A percentile compares a stretch with the other conserved stretches of the same genome.
These are phyloP conservation scores for Morella rubra DNA, from an alignment of 306 rosid species.

Conservation along the genomic window DNA sequence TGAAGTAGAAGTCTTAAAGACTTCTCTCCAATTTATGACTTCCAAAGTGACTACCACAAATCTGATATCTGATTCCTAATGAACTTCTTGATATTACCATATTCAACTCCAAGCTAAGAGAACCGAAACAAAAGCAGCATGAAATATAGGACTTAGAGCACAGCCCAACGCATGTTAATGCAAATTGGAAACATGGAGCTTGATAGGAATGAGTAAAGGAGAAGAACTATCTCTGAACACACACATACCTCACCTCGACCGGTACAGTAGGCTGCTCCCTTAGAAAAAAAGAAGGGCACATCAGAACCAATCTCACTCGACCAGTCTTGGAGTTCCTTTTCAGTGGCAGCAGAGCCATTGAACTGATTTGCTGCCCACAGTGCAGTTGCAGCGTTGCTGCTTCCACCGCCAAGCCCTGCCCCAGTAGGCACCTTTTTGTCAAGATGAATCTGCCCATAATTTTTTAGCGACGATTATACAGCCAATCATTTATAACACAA, in stretches of 20 bases:
- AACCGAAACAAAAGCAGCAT: not conserved
- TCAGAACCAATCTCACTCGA: slow-evolving; percentile 98
- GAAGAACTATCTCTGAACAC: not conserved
- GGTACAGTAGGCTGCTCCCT: slow-evolving; percentile 94
- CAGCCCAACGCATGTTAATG: too few relatives aligned
- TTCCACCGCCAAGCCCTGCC: slow-evolving; percentile 99
- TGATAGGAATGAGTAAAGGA: not conserved
- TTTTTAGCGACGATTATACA: slow-evolving; percentile 8
- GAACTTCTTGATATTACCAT: not conserved
- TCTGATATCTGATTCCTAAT: not conserved
- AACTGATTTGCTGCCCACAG: slow-evolving; percentile 98
- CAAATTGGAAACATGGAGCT: not conserved
- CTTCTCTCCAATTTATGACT: not conserved
- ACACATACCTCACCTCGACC: slow-evolving; percentile 96
- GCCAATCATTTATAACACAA: slow-evolving; percentile 1
- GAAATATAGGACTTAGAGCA: too few relatives aligned
- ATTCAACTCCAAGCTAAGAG: slow-evolving; percentile 1
- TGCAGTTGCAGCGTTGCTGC: slow-evolving; percentile 98
- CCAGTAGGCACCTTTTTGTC: slow-evolving; percentile 93
- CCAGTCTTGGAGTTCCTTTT: slow-evolving; percentile 95
- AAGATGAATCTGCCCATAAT: slow-evolving; percentile 76
- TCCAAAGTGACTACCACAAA: not conserved
- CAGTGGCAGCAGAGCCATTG: slow-evolving; percentile 69
- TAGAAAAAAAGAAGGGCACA: slow-evolving; percentile 93
- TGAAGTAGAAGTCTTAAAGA: not conserved